Evolutionary conservation across 768 basidiomycete species (phyloP), one percentile per base, ranked within the genome.

Genomic region (Candolleomyces eurysporus): DNA sequence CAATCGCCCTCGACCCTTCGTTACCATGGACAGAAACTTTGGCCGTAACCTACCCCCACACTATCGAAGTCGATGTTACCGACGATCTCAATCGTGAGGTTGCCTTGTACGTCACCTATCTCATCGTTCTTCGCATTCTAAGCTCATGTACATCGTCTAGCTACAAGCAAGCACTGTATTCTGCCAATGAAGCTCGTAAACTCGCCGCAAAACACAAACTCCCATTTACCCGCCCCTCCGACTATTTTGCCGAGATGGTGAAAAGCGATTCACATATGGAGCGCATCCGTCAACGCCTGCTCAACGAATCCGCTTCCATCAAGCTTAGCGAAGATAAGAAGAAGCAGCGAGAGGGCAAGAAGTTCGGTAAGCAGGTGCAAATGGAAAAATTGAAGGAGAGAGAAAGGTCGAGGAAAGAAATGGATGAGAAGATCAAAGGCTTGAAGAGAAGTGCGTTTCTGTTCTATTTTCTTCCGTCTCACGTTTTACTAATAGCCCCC

Each of bases 211-310:
- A 91, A 67, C 83, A 88, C 71, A 84, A 86, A 22, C 78, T 94
- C 61, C 88, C 95, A 0, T 98, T 97, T 76, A 90, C 92, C 10
- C 90, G 96, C 14, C 97, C 97, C 0, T 67, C 85, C 0, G 96
- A 98, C 75, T 98, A 95, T 73, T 98, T 96, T 65, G 96, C 96
- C 22, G 96, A 98, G 76, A 98, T 98, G 96, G 90, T 98, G 66
- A 98, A 98, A 75, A 89, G 88, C 36, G 97, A 99, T 68, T 79
- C 91, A 7, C 97, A 99, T 75, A 99, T 99, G 97, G 94, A 97
- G 72, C 87, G 94, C 61, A 92, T 98, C 66, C 90, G 97, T 58
- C 89, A 94, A 63, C 86, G 90, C 17, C 75, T 98, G 26, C 81
- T 98, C 30, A 92, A 98, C 74, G 97, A 98, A 73, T 77, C 80